A percentile compares a stretch with the other conserved stretches of the same genome.
Conservation (phyloP, 2,329 filamentous ascomycete genomes). For the Bipolaris zeicola region DNA sequence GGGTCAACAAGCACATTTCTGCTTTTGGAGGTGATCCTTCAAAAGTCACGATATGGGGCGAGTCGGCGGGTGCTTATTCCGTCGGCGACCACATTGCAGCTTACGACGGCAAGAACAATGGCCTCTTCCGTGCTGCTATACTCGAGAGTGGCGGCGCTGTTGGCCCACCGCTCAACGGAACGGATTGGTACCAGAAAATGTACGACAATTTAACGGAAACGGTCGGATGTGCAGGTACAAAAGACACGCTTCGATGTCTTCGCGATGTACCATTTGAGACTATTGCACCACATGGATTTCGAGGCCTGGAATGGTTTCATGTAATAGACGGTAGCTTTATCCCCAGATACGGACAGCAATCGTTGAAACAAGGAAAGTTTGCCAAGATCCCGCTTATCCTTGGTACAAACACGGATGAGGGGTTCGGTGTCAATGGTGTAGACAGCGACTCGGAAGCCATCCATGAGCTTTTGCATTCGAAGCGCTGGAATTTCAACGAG, state of each 20-base stretch:
- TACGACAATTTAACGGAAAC: conserved; percentile 36
- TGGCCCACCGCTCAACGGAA: conserved; percentile 36
- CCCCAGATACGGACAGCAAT: conserved; percentile 41
- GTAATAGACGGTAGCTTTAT: conserved; percentile 38
- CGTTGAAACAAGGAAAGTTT: conserved; percentile 57
- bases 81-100: conserved; percentile 52
- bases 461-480: conserved; percentile 39
- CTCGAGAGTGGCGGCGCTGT: conserved; percentile 45
- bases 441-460: conserved; percentile 49
- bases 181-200: conserved; percentile 42
- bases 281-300: conserved; percentile 35
- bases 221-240: conserved; percentile 31
- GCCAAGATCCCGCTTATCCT: conserved; percentile 66
- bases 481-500: conserved; percentile 36
- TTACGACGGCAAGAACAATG: conserved; percentile 45
- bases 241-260: conserved; percentile 35
- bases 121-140: conserved; percentile 53
- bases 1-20: conserved; percentile 66
- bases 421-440: conserved; percentile 59
- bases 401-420: conserved; percentile 70
- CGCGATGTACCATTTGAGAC: conserved; percentile 33
- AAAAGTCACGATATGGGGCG: conserved; percentile 65
- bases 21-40: conserved; percentile 59
- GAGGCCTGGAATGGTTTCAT: conserved; percentile 40
- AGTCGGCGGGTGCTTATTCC: conserved; percentile 65